A percentile compares a stretch with the other conserved stretches of the same genome.
Evolutionary conservation across 768 basidiomycete genomes (phyloP).

Genomic region (Tricholoma flavovirens): DNA sequence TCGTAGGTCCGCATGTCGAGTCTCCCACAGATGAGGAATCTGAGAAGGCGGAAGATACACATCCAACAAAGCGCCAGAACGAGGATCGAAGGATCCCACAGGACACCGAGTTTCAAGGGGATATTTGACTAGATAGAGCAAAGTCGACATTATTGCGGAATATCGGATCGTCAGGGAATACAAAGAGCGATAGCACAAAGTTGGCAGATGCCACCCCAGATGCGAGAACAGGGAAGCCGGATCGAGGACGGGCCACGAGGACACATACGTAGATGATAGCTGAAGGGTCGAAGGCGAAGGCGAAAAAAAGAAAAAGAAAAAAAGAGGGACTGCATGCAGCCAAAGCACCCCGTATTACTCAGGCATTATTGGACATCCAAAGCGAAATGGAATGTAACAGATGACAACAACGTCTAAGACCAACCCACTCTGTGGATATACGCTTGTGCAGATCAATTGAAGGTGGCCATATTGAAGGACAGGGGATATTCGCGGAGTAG

Average conservation of each 20-base stretch:
- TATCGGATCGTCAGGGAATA: not conserved
- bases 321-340: constrained; percentile 1
- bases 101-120: not conserved
- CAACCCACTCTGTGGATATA: not conserved
- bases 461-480: not conserved
- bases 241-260: constrained; percentile 5
- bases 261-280: constrained; percentile 1
- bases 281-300: constrained; percentile 1
- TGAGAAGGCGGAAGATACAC: not conserved
- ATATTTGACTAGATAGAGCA: not conserved
- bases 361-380: constrained; percentile 10
- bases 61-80: not conserved
- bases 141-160: not conserved
- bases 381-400: constrained; percentile 16
- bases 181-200: not conserved
- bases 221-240: not conserved
- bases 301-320: not conserved
- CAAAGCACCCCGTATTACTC: constrained; percentile 3
- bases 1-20: not conserved
- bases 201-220: not conserved
- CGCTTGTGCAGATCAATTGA: not conserved
- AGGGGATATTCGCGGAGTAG: constrained; percentile 4
- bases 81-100: not conserved
- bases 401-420: constrained; percentile 7
- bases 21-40: not conserved